Conservation (phyloP, 768 basidiomycete species). For the Chlorophyllum brunneum region DNA sequence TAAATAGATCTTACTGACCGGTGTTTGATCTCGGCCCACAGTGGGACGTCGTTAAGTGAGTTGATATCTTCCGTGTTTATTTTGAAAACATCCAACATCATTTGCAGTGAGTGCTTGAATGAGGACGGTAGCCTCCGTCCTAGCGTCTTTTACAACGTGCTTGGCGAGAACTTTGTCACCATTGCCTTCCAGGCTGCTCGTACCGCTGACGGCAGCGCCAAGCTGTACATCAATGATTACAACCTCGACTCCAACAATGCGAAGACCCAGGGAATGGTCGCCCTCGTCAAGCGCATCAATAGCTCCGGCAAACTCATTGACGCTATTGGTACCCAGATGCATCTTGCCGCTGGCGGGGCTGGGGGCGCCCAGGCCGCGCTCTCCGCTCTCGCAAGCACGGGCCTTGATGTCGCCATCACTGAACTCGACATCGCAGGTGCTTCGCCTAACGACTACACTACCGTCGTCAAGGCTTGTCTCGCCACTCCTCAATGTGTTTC, state of each 20-base stretch:
- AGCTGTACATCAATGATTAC: slow-evolving; percentile 42
- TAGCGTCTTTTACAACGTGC: slow-evolving; percentile 38
- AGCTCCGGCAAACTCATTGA: slow-evolving; percentile 37
- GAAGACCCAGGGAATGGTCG: slow-evolving; percentile 37
- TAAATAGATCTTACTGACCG: slow-evolving; percentile 23
- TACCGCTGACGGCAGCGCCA: slow-evolving; percentile 34
- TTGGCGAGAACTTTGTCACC: slow-evolving; percentile 39
- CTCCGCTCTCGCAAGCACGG: slow-evolving; percentile 36
- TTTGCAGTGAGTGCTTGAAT: slow-evolving; percentile 42
- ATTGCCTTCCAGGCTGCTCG: slow-evolving; percentile 45
- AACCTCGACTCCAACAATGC: slow-evolving; percentile 49
- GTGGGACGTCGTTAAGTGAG: slow-evolving; percentile 30
- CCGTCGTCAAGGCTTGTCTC: slow-evolving; percentile 45
- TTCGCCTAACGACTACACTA: slow-evolving; percentile 37
- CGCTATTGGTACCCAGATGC: slow-evolving; percentile 49
- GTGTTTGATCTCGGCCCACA: too few relatives aligned
- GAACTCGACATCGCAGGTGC: slow-evolving; percentile 41
- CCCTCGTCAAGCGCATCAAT: slow-evolving; percentile 39
- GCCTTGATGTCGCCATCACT: slow-evolving; percentile 45
- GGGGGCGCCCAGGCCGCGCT: slow-evolving; percentile 38
- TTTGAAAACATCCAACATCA: too few relatives aligned
- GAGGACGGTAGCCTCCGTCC: slow-evolving; percentile 38
- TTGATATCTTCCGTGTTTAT: not conserved
- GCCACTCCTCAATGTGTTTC: slow-evolving; percentile 37
- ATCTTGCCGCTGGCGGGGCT: slow-evolving; percentile 27